A percentile compares a stretch with the other conserved stretches of the same genome.
Conservation (phyloP, 371 early-diverging fungal species). For the Batkoa obscura region DNA sequence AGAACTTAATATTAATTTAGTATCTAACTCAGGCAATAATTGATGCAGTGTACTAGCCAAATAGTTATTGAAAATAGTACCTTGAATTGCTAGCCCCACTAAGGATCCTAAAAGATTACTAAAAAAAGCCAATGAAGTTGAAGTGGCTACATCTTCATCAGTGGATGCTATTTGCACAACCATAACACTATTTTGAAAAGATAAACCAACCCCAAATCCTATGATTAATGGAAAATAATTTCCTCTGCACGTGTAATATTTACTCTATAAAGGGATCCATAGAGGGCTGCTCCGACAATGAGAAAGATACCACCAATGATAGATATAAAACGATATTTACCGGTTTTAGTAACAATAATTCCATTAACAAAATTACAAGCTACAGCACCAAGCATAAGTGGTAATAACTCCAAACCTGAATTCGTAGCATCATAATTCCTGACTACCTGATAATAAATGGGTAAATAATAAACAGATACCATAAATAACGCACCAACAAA, state of each 20-base stretch:
- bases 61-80: conserved; percentile 25
- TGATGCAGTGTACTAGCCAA: conserved; percentile 10
- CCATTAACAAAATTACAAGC: conserved; percentile 29
- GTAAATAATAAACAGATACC: conserved; percentile 45
- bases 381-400: conserved; percentile 32
- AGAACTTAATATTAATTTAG: neutral
- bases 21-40: neutral
- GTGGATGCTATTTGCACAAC: conserved; percentile 29
- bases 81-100: conserved; percentile 38
- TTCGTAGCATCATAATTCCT: conserved; percentile 17
- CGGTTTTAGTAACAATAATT: conserved; percentile 21
- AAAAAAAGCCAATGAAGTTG: conserved; percentile 32
- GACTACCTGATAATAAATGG: conserved; percentile 32
- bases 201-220: conserved; percentile 35
- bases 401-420: conserved; percentile 47
- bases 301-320: conserved; percentile 23
- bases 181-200: conserved; percentile 36
- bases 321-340: conserved; percentile 24
- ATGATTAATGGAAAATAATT: conserved; percentile 24
- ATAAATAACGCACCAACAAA: conserved; percentile 48
- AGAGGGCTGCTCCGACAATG: conserved; percentile 22
- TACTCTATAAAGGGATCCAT: conserved; percentile 18
- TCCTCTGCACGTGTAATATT: conserved; percentile 17
- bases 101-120: conserved; percentile 44
- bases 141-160: conserved; percentile 34